Evolutionary conservation across 495 filamentous ascomycete genomes (phyloP), one percentile per base, ranked within the genome.

Genomic region (Hyaloscypha variabilis): DNA sequence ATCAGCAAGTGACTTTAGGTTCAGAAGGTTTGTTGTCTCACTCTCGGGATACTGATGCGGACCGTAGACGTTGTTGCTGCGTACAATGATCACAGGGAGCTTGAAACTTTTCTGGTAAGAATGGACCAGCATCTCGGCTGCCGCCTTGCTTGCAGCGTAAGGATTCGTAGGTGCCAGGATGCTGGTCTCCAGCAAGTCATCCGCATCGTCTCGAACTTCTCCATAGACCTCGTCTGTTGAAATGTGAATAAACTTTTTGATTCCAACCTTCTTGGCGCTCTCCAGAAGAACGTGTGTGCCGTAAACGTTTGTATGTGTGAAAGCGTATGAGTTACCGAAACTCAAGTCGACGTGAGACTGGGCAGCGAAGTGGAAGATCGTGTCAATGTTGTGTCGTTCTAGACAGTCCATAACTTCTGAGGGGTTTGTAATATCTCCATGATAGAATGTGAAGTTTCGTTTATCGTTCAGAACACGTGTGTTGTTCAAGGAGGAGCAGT

Each of bases 141-240:
- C 90, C 0, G 90, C 90, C 73, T 93, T 93, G 74, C 83, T 87
- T 2, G 89, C 90, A 10, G 89, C 85, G 66, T 93, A 93, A 25
- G 90, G 90, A 69, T 93, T 93, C 28, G 88, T 91, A 0, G 90
- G 90, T 1, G 83, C 81, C 17, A 92, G 77, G 51, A 87, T 80
- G 66, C 83, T 85, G 26, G 78, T 80, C 73, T 90, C 89, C 5
- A 83, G 73, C 61, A 88, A 73, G 69, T 90, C 88, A 46, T 84
- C 84, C 3, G 82, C 83, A 34, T 82, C 87, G 52, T 83, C 83
- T 39, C 82, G 79, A 24, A 88, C 87, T 73, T 91, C 90, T 56
- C 90, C 90, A 70, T 92, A 93, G 4, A 91, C 90, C 72, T 93
- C 90, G 75, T 92, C 90, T 8, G 90, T 92, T 11, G 86, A 89